Conservation (phyloP, 2,329 filamentous ascomycete genomes). For the Diaporthe citriasiana region DNA sequence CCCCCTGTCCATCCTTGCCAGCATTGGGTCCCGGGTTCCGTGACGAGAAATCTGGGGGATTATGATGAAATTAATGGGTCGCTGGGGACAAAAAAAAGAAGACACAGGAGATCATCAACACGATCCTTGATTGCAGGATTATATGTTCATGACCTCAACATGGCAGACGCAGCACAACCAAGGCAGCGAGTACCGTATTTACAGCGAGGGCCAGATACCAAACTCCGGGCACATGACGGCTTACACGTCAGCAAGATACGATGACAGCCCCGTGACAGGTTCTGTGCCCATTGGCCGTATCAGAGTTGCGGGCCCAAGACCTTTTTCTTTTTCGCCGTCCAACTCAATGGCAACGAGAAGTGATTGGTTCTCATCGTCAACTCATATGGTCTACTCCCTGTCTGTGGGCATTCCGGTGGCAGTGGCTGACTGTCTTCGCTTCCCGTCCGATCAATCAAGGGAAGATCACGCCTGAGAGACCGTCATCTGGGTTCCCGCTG, state of each 20-base stretch:
- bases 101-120: conserved; percentile 5
- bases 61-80: conserved; percentile 37
- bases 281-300: conserved; percentile 15
- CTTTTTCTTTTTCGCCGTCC: conserved; percentile 13
- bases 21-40: conserved; percentile 3
- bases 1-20: conserved; percentile 41
- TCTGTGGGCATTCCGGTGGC: conserved; percentile 19
- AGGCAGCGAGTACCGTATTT: not conserved
- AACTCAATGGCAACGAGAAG: conserved; percentile 2
- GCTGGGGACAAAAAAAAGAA: conserved; percentile 30
- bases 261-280: conserved; percentile 23
- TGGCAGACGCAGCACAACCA: conserved; percentile 10
- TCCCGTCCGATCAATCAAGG: conserved; percentile 32
- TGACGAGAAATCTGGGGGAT: conserved; percentile 26
- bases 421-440: conserved; percentile 29
- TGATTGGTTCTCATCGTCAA: not conserved
- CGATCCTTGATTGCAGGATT: conserved; percentile 9
- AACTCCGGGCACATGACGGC: conserved; percentile 7
- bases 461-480: conserved; percentile 15
- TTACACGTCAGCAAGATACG: conserved; percentile 31
- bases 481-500: conserved; percentile 39
- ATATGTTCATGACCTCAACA: conserved; percentile 16
- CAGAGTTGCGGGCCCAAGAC: conserved; percentile 6
- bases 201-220: not conserved
- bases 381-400: conserved; percentile 15